Evolutionary conservation across 805 yeast species (phyloP).

Genomic region (Myxozyma kluyveri): DNA sequence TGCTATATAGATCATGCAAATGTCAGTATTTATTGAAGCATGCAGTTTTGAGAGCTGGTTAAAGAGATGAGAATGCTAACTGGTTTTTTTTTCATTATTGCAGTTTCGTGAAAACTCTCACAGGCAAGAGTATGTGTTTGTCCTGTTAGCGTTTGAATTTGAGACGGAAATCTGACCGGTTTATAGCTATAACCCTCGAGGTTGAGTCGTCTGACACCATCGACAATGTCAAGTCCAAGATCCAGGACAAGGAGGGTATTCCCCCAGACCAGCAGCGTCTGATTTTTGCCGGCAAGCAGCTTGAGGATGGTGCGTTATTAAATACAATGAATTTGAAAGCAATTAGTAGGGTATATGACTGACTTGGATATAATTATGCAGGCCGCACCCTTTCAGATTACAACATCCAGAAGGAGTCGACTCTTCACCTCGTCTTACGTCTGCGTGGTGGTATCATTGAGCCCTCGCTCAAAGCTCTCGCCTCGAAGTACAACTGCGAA

Average conservation of each 20-base stretch:
- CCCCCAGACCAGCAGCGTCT: constrained; percentile 99
- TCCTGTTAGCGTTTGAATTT: neutral
- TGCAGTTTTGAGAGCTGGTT: neutral
- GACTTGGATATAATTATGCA: neutral
- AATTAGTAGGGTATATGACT: neutral
- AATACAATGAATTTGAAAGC: no score
- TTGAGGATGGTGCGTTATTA: constrained; percentile 60
- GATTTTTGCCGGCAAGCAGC: constrained; percentile 99
- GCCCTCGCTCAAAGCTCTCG: constrained; percentile 98
- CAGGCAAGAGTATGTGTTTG: constrained; percentile 37
- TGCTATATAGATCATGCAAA: constrained; percentile 24
- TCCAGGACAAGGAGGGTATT: constrained; percentile 98
- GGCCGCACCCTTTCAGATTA: constrained; percentile 98
- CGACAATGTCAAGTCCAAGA: constrained; percentile 97
- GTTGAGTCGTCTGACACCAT: constrained; percentile 98
- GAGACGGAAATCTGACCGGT: neutral
- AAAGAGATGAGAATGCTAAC: constrained; percentile 1
- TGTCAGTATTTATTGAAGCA: constrained; percentile 16
- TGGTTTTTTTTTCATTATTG: neutral
- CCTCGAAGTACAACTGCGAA: constrained; percentile 99
- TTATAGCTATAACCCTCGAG: constrained; percentile 75
- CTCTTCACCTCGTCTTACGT: constrained; percentile 92
- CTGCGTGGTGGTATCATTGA: constrained; percentile 99
- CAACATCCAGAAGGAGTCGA: constrained; percentile 99
- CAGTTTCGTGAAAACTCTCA: constrained; percentile 40